phyloP scores from a whole-genome alignment of 495 filamentous ascomycete species.

The Penicillium cataractarum region DNA sequence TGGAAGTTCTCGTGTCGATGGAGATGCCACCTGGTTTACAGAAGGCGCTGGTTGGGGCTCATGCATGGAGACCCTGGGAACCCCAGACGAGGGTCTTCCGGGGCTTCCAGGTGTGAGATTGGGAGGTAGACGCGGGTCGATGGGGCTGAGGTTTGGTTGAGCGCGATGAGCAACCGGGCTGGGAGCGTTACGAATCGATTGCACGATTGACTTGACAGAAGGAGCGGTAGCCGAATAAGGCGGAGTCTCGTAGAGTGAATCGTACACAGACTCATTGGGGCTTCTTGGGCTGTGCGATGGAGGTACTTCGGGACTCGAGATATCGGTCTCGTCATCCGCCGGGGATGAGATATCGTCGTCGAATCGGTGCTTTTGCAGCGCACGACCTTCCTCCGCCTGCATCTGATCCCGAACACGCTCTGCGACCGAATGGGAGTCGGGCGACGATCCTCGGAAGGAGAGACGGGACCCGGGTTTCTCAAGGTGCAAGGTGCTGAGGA shows the following conservation, averaged over 20 bases:
- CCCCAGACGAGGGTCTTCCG: constrained; percentile 17
- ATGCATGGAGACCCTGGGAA: constrained; percentile 18
- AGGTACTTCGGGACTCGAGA: constrained; percentile 15
- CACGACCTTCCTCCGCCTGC: constrained; percentile 71
- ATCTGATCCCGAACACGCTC: constrained; percentile 68
- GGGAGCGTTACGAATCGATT: constrained; percentile 30
- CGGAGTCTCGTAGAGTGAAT: constrained; percentile 36
- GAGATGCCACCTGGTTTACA: neutral
- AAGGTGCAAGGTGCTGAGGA: constrained; percentile 40
- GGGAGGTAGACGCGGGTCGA: constrained; percentile 31
- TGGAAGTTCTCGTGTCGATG: neutral
- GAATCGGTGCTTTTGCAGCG: constrained; percentile 54
- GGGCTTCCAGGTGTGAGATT: constrained; percentile 28
- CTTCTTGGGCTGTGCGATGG: constrained; percentile 36
- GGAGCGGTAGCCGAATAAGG: constrained; percentile 13
- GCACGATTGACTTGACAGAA: constrained; percentile 33
- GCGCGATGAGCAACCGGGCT: constrained; percentile 21
- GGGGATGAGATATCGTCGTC: constrained; percentile 36
- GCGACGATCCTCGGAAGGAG: constrained; percentile 47
- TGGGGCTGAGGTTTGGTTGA: constrained; percentile 25
- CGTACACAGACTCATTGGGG: constrained; percentile 28
- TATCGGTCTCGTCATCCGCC: constrained; percentile 30
- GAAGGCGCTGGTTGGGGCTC: constrained; percentile 6
- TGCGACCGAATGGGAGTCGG: constrained; percentile 52
- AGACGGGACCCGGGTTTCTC: constrained; percentile 42